phyloP scores from a whole-genome alignment of 2,329 filamentous ascomycete genomes.

The Botrytis paeoniae region DNA sequence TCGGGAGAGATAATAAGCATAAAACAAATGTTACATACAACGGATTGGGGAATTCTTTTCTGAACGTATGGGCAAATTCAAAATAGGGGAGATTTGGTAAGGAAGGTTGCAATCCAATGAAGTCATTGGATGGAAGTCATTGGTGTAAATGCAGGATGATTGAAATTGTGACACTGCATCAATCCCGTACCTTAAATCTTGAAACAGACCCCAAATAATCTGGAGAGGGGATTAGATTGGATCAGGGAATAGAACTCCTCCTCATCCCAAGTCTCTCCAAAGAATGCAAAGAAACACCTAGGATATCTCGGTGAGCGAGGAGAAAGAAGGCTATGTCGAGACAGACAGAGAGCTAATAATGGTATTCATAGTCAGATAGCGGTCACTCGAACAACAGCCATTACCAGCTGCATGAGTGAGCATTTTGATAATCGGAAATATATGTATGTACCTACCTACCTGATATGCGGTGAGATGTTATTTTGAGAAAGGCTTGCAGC shows the following conservation, averaged over 20 bases:
- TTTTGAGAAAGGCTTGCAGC: slow-evolving; percentile 11
- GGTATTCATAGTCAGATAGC: neutral
- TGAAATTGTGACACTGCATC: slow-evolving; percentile 6
- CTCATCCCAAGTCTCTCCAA: neutral
- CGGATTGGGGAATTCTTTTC: neutral
- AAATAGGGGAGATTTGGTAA: neutral
- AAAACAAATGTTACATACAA: neutral
- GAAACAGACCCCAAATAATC: slow-evolving; percentile 2
- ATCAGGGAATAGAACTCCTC: neutral
- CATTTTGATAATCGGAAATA: slow-evolving; percentile 1
- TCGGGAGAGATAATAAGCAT: neutral
- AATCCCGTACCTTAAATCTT: neutral
- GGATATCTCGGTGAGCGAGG: neutral
- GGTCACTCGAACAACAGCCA: neutral
- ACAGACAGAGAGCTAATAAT: neutral
- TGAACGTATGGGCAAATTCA: neutral
- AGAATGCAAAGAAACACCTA: neutral
- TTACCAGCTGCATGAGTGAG: neutral
- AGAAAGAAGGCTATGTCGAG: neutral
- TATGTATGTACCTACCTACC: neutral
- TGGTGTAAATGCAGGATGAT: neutral
- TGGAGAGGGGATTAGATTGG: neutral
- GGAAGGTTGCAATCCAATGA: neutral
- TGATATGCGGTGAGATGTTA: slow-evolving; percentile 16
- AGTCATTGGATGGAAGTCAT: neutral